phyloP scores from a whole-genome alignment of 805 yeast species.

The Wickerhamiella cacticola region DNA sequence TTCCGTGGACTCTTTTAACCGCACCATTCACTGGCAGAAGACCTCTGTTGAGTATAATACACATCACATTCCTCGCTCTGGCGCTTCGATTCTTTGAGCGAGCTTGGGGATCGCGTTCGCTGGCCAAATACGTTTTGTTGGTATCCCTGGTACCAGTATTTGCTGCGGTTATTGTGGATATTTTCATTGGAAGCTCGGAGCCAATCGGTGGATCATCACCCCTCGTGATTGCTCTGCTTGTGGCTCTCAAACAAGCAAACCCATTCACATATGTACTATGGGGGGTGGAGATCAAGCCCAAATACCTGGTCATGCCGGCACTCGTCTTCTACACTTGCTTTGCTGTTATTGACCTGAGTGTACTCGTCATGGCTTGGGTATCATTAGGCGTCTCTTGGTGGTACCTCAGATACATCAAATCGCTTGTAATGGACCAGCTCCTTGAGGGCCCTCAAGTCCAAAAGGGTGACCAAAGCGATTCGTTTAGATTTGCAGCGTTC shows the following conservation, averaged over 20 bases:
- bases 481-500: slow-evolving; percentile 68
- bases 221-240: slow-evolving; percentile 41
- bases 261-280: slow-evolving; percentile 44
- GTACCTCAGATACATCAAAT: slow-evolving; percentile 66
- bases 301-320: slow-evolving; percentile 24
- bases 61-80: slow-evolving; percentile 32
- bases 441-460: slow-evolving; percentile 21
- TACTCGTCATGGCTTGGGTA: slow-evolving; percentile 23
- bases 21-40: slow-evolving; percentile 35
- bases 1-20: slow-evolving; percentile 38
- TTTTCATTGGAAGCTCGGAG: background rate
- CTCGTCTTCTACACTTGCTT: slow-evolving; percentile 15
- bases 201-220: slow-evolving; percentile 40
- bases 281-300: slow-evolving; percentile 32
- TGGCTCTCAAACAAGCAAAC: slow-evolving; percentile 50
- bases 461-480: slow-evolving; percentile 79
- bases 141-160: slow-evolving; percentile 29
- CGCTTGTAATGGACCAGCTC: slow-evolving; percentile 14
- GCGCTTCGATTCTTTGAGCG: slow-evolving; percentile 52
- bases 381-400: slow-evolving; percentile 55
- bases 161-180: slow-evolving; percentile 26
- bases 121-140: slow-evolving; percentile 38
- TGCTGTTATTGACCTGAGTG: background rate
- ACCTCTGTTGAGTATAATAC: slow-evolving; percentile 29
- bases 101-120: slow-evolving; percentile 42